Base-by-base conservation (phyloP, 805 yeast genomes). In the Kazachstania kunashirensis region DNA sequence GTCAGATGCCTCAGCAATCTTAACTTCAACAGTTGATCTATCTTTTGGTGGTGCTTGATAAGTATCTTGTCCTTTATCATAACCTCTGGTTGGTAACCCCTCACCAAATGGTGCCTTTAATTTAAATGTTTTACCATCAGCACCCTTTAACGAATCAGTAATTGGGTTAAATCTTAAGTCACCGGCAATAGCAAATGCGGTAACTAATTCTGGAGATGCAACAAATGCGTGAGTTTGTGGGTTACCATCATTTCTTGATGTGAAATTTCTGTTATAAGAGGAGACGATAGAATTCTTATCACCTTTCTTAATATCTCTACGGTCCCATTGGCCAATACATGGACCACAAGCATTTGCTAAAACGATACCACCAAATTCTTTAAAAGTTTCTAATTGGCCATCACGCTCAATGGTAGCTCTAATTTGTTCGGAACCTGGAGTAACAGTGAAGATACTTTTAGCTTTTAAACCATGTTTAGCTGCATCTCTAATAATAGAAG, bases 301-400 rank as follows among this genome's bases (percentile, higher is more conserved):
- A 62, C 88, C 92, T 73, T 84, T 85, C 71, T 84, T 78, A 63
- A 84, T 77, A 62, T 84, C 88, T 57, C 73, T 82, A 68, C 97
- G 82, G 65, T 88, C 96, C 97, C 97, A 89, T 73, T 89, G 96
- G 58, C 97, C 97, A 60, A 88, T 88, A 75, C 97, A 88, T 60
- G 97, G 97, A 58, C 97, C 97, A 73, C 97, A 89, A 41, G 97
- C 97, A 61, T 89, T 89, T 44, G 97, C 96, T 59, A 89, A 71
- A 38, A 89, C 96, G 43, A 80, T 73, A 62, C 95, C 97, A 52
- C 96, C 96, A 54, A 81, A 83, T 56, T 84, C 85, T 59, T 79
- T 77, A 66, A 89, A 86, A 49, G 92, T 81, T 51, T 80, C 70
- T 51, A 89, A 76, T 63, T 83, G 80, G 45, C 97, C 96, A 63